These are phyloP conservation scores for Kazachstania taianensis DNA, from an alignment of 805 yeast species.

Conservation along the genomic window DNA sequence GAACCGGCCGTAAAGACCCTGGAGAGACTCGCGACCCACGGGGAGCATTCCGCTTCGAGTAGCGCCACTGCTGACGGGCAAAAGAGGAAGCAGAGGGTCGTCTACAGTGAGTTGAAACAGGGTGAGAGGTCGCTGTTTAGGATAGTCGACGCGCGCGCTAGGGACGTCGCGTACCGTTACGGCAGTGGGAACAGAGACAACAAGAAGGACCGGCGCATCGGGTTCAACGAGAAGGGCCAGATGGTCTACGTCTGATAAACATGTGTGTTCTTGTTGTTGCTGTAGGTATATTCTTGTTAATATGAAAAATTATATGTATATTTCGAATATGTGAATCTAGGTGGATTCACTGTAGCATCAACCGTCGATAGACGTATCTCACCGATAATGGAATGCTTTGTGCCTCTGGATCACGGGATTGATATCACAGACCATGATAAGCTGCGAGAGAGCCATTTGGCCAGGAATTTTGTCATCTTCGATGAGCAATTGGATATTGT, in stretches of 20 bases:
- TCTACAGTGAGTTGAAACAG: conserved; percentile 47
- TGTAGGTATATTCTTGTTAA: neutral
- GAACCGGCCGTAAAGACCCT: conserved; percentile 83
- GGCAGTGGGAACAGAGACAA: conserved; percentile 86
- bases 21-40: conserved; percentile 51
- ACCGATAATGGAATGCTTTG: conserved; percentile 15
- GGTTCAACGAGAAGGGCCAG: conserved; percentile 58
- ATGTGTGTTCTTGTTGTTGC: neutral
- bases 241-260: conserved; percentile 28
- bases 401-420: conserved; percentile 13
- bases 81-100: conserved; percentile 29
- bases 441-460: conserved; percentile 10
- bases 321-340: too few relatives aligned
- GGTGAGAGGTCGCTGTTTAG: conserved; percentile 67
- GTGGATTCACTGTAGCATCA: too few relatives aligned
- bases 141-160: conserved; percentile 70
- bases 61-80: conserved; percentile 9
- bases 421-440: neutral
- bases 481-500: conserved; percentile 22
- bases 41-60: conserved; percentile 34
- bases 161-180: conserved; percentile 82
- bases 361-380: too few relatives aligned
- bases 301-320: neutral
- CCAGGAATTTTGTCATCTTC: conserved; percentile 21
- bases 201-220: conserved; percentile 70